Percentiles rank a stretch among this genome's conserved stretches.
Evolutionary conservation across 2,329 filamentous ascomycete species (phyloP).

Genomic region (Fusarium sp.): DNA sequence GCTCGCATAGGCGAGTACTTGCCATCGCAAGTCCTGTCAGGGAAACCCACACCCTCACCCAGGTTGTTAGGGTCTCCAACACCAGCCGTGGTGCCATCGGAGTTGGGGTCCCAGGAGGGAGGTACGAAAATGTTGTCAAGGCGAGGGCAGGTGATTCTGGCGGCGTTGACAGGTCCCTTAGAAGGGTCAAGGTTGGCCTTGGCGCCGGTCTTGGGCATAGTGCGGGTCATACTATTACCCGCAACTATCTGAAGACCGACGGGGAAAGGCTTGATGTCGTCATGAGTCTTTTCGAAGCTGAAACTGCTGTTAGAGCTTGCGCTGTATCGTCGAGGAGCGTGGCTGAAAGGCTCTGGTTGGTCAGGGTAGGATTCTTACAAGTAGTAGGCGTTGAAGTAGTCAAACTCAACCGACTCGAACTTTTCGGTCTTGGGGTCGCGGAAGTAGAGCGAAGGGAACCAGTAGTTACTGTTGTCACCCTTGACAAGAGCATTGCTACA

Average conservation of each 20-base stretch:
- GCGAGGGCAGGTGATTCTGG: slow-evolving; percentile 72
- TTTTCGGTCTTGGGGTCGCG: slow-evolving; percentile 70
- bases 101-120: slow-evolving; percentile 65
- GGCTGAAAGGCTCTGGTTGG: background rate
- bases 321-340: background rate
- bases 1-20: slow-evolving; percentile 70
- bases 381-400: slow-evolving; percentile 84
- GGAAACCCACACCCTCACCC: slow-evolving; percentile 74
- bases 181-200: slow-evolving; percentile 63
- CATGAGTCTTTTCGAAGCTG: slow-evolving; percentile 71
- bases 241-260: slow-evolving; percentile 77
- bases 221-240: slow-evolving; percentile 70
- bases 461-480: slow-evolving; percentile 80
- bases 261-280: slow-evolving; percentile 77
- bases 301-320: slow-evolving; percentile 18
- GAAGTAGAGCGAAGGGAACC: slow-evolving; percentile 80
- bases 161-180: slow-evolving; percentile 63
- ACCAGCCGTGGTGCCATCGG: slow-evolving; percentile 67
- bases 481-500: slow-evolving; percentile 79
- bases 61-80: slow-evolving; percentile 66
- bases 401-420: slow-evolving; percentile 74
- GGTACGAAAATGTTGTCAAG: slow-evolving; percentile 57
- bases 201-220: slow-evolving; percentile 66
- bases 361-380: slow-evolving; percentile 58
- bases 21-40: slow-evolving; percentile 75